Base-by-base conservation (phyloP, 768 basidiomycete genomes). In the Auriscalpium orientale region DNA sequence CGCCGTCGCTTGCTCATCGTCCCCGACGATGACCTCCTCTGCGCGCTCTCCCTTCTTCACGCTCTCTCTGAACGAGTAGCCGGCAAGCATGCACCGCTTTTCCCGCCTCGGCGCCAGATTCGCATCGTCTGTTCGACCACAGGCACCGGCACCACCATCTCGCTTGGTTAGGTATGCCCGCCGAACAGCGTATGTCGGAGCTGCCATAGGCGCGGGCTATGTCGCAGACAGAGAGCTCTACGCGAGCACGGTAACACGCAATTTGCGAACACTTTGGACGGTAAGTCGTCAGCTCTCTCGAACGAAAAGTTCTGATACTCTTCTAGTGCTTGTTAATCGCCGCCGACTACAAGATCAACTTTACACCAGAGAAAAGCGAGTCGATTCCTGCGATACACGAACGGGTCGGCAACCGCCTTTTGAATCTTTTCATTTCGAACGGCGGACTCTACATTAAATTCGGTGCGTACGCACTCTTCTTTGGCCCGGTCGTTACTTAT, bases 371-470 rank as follows among this genome's bases (percentile, higher is more conserved):
- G 48, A 85, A 85, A 57, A 81, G 80, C 0, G 81, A 88, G 28
- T 70, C 76, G 51, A 94, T 95, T 65, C 87, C 89, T 7, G 77
- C 82, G 28, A 72, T 98, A 2, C 95, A 98, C 60, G 81, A 89
- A 60, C 82, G 95, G 46, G 90, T 94, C 10, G 93, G 91, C 0
- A 75, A 84, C 18, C 75, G 91, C 53, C 74, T 98, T 56, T 85
- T 82, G 59, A 72, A 85, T 65, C 76, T 97, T 47, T 81, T 93
- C 63, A 85, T 82, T 0, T 80, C 81, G 43, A 95, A 95, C 69
- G 89, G 90, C 9, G 89, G 90, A 7, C 72, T 93, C 3, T 93
- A 91, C 67, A 88, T 92, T 63, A 91, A 93, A 68, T 85, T 91
- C 46, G 89, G 87, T 76, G 49, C 55, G 75, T 58, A 18, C 36